Evolutionary conservation across 169 alveolate species (phyloP), one percentile per base, ranked within the genome.

Genomic region (Cryptosporidium parvum): DNA sequence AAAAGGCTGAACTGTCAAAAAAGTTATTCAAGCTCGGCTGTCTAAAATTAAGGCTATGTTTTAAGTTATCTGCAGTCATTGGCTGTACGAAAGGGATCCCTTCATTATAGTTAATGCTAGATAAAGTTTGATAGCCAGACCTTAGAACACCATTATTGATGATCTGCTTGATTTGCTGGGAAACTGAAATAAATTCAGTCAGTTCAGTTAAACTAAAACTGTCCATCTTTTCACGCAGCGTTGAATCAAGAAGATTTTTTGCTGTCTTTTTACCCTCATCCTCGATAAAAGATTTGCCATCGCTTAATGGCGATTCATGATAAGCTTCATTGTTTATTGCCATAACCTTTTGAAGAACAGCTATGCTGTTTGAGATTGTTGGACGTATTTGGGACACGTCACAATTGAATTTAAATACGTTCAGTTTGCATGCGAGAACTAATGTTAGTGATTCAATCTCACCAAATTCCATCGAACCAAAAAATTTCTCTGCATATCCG

Each of bases 401-500:
- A 59, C 52, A 80, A 4, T 35, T n/a, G 14, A 62, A 16, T 16
- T 65, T 61, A 18, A 51, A 39, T 8, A 53, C 35, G 10, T n/a
- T 51, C 26, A 72, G 3, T 58, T 80, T 80, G 51, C 62, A 14
- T 8, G 16, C 35, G 35, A 80, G 39, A 8, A 67, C 89, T 52
- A 80, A 29, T 18, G 35, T 69, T 5, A 80, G 23, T 4, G 89
- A 59, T 23, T 80, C 89, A 33, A 65, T 21, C 21, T 61, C 80
- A 6, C 89, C 89, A 67, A 39, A 23, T 26, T 80, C 62, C 12
- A n/a, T 14, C 18, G 75, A 26, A 23, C 75, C 35, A 37, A 80
- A 80, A 42, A 65, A 23, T 26, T 65, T 59, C 9, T 42, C 51
- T 2, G 69, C 8, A 80, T 21, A 37, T 16, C 75, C 75, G 1